Evolutionary conservation across 208 protist genomes (phyloP).

Genomic region (Leishmania aethiopica): DNA sequence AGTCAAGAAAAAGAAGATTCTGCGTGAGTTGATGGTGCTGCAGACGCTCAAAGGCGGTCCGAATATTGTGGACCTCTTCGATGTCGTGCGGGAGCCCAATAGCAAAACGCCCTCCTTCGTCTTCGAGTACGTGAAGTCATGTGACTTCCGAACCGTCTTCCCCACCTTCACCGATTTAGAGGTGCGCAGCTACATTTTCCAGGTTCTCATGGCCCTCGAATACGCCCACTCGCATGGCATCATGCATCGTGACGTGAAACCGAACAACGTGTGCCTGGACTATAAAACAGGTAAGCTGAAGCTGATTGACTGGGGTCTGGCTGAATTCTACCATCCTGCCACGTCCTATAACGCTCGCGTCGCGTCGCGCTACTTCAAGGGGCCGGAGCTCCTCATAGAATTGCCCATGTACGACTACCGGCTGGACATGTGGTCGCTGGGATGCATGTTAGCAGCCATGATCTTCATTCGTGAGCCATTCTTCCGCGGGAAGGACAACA

Average conservation of each 20-base stretch:
- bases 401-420: slow-evolving; percentile 99
- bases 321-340: slow-evolving; percentile 99
- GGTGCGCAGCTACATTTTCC: slow-evolving; percentile 98
- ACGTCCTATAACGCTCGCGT: slow-evolving; percentile 99
- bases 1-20: slow-evolving; percentile 99
- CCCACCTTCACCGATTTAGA: slow-evolving; percentile 97
- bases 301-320: slow-evolving; percentile 99
- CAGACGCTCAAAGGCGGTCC: slow-evolving; percentile 98
- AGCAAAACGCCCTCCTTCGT: slow-evolving; percentile 98
- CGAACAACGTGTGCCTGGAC: slow-evolving; percentile 99
- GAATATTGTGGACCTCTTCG: slow-evolving; percentile 99
- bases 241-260: slow-evolving; percentile 99
- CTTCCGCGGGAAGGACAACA: slow-evolving; percentile 99
- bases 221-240: slow-evolving; percentile 98
- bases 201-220: slow-evolving; percentile 96
- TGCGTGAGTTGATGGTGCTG: slow-evolving; percentile 98
- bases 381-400: slow-evolving; percentile 98
- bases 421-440: slow-evolving; percentile 99
- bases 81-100: slow-evolving; percentile 98
- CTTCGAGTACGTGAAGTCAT: slow-evolving; percentile 99
- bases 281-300: slow-evolving; percentile 94
- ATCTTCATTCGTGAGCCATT: slow-evolving; percentile 99
- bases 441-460: slow-evolving; percentile 99
- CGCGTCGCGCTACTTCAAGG: slow-evolving; percentile 99
- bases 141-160: slow-evolving; percentile 97